Percentiles rank a stretch among this genome's conserved stretches.
Evolutionary conservation across 768 basidiomycete species (phyloP).

Genomic region (Termitomyces bulborhizus): DNA sequence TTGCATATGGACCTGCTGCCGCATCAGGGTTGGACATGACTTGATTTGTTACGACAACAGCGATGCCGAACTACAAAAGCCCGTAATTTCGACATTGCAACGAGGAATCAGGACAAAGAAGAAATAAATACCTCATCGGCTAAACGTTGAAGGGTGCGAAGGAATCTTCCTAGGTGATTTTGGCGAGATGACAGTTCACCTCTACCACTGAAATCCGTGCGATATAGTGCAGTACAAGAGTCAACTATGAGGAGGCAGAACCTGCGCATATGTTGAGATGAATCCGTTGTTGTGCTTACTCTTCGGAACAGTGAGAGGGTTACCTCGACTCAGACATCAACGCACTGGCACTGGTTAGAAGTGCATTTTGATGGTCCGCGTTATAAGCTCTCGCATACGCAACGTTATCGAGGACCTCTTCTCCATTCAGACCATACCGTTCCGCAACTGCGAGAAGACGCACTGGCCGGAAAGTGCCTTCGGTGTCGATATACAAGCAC

Average conservation of each 20-base stretch:
- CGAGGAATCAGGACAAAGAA: slow-evolving; percentile 9
- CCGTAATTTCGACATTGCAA: background rate
- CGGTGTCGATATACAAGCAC: slow-evolving; percentile 98
- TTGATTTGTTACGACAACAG: slow-evolving; percentile 96
- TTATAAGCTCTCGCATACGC: slow-evolving; percentile 99
- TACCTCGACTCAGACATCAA: slow-evolving; percentile 99
- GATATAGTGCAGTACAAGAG: slow-evolving; percentile 91
- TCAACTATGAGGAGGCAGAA: slow-evolving; percentile 96
- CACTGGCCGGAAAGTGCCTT: slow-evolving; percentile 97
- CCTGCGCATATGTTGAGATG: slow-evolving; percentile 34
- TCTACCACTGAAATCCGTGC: slow-evolving; percentile 92
- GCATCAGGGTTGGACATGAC: slow-evolving; percentile 99
- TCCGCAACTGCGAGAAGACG: slow-evolving; percentile 93
- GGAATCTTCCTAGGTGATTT: slow-evolving; percentile 92
- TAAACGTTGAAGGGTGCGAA: slow-evolving; percentile 85
- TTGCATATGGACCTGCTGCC: slow-evolving; percentile 79
- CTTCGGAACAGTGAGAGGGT: slow-evolving; percentile 7
- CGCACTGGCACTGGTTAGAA: slow-evolving; percentile 91
- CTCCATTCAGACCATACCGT: slow-evolving; percentile 93
- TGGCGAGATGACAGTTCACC: slow-evolving; percentile 95
- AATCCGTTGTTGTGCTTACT: background rate
- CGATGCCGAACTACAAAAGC: slow-evolving; percentile 79
- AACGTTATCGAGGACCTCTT: slow-evolving; percentile 97
- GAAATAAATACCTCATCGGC: slow-evolving; percentile 79
- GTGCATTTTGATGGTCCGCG: slow-evolving; percentile 90